Conservation (phyloP, 116 monocot genomes). For the Iris pallida region DNA sequence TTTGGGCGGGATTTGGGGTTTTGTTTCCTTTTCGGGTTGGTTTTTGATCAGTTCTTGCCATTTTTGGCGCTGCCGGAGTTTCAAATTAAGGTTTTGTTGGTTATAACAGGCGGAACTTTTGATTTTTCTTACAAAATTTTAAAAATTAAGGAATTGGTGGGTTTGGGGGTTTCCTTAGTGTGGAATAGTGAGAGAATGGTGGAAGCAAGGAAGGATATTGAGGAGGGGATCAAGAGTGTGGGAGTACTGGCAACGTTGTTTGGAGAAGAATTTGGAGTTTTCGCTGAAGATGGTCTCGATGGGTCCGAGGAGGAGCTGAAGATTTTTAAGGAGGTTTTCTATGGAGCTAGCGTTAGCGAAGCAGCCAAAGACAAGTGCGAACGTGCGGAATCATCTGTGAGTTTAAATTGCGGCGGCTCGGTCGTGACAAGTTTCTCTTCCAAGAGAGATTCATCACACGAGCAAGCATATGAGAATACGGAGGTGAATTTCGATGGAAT, state of each 20-base stretch:
- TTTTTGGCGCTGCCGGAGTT: no score
- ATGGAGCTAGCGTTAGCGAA: neutral
- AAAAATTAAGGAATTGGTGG: no score
- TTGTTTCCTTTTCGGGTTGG: no score
- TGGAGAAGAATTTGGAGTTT: conserved; percentile 27
- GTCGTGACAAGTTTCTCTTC: conserved; percentile 1
- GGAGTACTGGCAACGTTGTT: conserved; percentile 35
- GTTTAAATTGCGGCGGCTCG: neutral
- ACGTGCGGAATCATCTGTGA: neutral
- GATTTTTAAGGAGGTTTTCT: conserved; percentile 51
- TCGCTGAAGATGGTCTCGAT: conserved; percentile 24
- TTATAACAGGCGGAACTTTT: no score
- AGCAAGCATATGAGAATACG: neutral
- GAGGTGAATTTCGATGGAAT: conserved; percentile 1
- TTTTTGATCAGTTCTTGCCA: no score
- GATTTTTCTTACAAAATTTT: no score
- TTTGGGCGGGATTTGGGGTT: no score
- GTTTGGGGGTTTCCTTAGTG: neutral
- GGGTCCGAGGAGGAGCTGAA: conserved; percentile 39
- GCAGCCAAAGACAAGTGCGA: neutral
- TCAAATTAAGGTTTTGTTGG: no score
- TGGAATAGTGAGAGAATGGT: conserved; percentile 1
- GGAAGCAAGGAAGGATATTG: conserved; percentile 4
- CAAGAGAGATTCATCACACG: conserved; percentile 2
- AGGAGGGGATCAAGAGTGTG: neutral